phyloP scores from a whole-genome alignment of 2,329 filamentous ascomycete species.

The Venturia aucupariae region DNA sequence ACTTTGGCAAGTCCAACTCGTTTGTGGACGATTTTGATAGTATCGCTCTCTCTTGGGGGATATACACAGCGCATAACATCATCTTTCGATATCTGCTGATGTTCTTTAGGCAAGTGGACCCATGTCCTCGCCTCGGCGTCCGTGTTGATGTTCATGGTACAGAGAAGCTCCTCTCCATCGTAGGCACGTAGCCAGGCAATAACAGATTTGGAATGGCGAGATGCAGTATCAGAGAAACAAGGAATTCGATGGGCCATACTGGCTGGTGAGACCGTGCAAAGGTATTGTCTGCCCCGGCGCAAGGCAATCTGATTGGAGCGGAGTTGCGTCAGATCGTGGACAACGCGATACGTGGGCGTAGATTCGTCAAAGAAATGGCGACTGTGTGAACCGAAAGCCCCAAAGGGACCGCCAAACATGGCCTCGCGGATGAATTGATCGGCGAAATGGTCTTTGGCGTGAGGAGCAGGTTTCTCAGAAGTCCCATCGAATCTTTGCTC shows the following conservation, averaged over 20 bases:
- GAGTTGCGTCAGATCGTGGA: slow-evolving; percentile 1
- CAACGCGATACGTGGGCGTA: background rate
- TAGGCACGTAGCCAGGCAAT: slow-evolving; percentile 21
- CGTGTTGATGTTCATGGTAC: slow-evolving; percentile 17
- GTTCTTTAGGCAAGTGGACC: slow-evolving; percentile 18
- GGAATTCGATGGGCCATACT: slow-evolving; percentile 15
- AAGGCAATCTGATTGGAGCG: background rate
- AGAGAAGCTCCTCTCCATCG: slow-evolving; percentile 18
- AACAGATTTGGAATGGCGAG: slow-evolving; percentile 14
- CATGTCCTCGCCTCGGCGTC: slow-evolving; percentile 14
- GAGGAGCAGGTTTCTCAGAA: slow-evolving; percentile 3
- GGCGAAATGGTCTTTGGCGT: slow-evolving; percentile 1
- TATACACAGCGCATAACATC: slow-evolving; percentile 2
- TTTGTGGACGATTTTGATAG: background rate
- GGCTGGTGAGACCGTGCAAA: background rate
- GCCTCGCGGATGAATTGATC: slow-evolving; percentile 22
- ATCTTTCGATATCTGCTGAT: slow-evolving; percentile 14
- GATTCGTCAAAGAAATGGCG: slow-evolving; percentile 20
- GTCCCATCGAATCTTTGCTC: slow-evolving; percentile 21
- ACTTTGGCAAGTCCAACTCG: slow-evolving; percentile 14
- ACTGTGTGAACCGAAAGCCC: slow-evolving; percentile 19
- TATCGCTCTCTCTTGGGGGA: background rate
- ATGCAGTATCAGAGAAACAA: slow-evolving; percentile 5
- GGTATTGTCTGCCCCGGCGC: slow-evolving; percentile 2
- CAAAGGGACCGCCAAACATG: slow-evolving; percentile 22